These are phyloP conservation scores for Chaetomium sp. DNA, from an alignment of 2,329 filamentous ascomycete species.

Conservation along the genomic window DNA sequence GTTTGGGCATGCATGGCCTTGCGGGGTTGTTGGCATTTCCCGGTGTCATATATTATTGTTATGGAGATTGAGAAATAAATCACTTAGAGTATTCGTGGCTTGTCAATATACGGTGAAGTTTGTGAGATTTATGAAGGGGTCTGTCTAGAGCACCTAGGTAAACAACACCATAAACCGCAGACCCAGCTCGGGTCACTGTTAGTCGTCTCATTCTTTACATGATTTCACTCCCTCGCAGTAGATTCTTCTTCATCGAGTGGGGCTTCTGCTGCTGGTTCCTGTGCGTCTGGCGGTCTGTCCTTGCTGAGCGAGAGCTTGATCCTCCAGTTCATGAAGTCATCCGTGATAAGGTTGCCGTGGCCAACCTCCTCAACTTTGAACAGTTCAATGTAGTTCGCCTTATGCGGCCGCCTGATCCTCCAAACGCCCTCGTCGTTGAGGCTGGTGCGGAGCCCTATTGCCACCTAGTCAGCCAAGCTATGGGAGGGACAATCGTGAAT, in stretches of 20 bases:
- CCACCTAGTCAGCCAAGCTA: constrained; percentile 1
- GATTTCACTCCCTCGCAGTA: background rate
- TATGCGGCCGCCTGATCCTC: constrained; percentile 63
- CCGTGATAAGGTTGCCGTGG: constrained; percentile 67
- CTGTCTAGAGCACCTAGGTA: too few relatives aligned
- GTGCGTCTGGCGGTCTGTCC: constrained; percentile 5
- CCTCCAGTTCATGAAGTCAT: constrained; percentile 71
- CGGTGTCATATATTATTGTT: background rate
- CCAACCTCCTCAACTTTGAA: constrained; percentile 67
- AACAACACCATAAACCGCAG: too few relatives aligned
- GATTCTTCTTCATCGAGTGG: background rate
- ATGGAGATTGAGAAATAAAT: too few relatives aligned
- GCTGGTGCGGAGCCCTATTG: constrained; percentile 54
- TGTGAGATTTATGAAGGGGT: too few relatives aligned
- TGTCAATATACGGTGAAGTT: too few relatives aligned
- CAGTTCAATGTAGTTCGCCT: constrained; percentile 62
- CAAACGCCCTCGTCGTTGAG: constrained; percentile 71
- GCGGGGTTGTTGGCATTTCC: background rate
- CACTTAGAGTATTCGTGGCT: too few relatives aligned
- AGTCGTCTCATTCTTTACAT: background rate
- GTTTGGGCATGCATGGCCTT: background rate
- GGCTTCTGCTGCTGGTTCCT: background rate
- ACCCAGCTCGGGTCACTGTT: too few relatives aligned
- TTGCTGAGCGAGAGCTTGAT: constrained; percentile 43
- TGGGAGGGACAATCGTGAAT: constrained; percentile 6